Evolutionary conservation across 495 filamentous ascomycete genomes (phyloP).

Genomic region (Penicillium mononematosum): DNA sequence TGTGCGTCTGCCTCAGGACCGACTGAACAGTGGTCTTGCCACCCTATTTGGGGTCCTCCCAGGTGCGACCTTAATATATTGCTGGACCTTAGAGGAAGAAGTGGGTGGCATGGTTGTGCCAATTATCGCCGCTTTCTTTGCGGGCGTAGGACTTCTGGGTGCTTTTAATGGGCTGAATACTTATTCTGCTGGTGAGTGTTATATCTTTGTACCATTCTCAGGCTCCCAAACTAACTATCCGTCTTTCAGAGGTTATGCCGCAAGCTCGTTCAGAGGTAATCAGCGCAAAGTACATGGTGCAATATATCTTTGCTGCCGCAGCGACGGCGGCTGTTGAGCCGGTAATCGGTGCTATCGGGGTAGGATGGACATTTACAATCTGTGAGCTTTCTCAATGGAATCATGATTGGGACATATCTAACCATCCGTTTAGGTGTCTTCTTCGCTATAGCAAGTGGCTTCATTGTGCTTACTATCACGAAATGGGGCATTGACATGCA

Average conservation of each 20-base stretch:
- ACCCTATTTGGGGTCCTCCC: constrained; percentile 64
- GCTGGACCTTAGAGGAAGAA: constrained; percentile 64
- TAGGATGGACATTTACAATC: constrained; percentile 58
- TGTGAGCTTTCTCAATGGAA: constrained; percentile 28
- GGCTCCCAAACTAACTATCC: not conserved
- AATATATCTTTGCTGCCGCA: constrained; percentile 66
- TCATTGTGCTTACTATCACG: constrained; percentile 36
- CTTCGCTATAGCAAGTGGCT: constrained; percentile 34
- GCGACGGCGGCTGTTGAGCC: constrained; percentile 65
- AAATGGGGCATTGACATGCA: constrained; percentile 47
- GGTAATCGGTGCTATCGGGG: constrained; percentile 62
- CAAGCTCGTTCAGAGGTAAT: constrained; percentile 63
- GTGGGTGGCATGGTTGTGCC: constrained; percentile 66
- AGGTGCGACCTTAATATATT: constrained; percentile 63
- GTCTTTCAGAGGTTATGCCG: constrained; percentile 37
- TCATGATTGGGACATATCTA: not conserved
- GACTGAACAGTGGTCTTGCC: constrained; percentile 61
- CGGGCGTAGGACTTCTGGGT: constrained; percentile 67
- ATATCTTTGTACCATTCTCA: not conserved
- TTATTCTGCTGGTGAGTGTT: constrained; percentile 68
- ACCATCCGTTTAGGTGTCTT: constrained; percentile 30
- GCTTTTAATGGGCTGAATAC: constrained; percentile 72
- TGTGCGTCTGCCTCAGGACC: constrained; percentile 67
- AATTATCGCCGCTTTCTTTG: constrained; percentile 66
- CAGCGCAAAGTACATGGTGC: constrained; percentile 69